phyloP scores from a whole-genome alignment of 345 rosid genomes.

The Mercurialis annua region DNA sequence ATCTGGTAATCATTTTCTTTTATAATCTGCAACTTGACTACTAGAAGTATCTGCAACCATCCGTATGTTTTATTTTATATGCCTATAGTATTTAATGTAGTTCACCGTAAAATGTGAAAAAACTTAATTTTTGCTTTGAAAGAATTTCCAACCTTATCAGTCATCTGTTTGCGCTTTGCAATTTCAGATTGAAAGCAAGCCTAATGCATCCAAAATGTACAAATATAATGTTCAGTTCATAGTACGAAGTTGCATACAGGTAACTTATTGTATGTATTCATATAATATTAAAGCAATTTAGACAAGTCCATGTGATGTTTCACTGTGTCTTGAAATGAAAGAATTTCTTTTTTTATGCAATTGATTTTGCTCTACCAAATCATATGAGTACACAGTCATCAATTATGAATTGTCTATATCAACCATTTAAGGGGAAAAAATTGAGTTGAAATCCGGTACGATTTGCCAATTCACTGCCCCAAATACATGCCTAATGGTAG shows the following conservation, averaged over 20 bases:
- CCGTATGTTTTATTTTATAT: not conserved
- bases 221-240: too few species aligned
- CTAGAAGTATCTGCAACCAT: not conserved
- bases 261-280: too few species aligned
- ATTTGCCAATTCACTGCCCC: not conserved
- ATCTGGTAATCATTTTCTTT: too few species aligned
- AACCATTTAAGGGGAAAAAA: not conserved
- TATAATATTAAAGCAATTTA: not conserved
- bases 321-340: not conserved
- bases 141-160: not conserved
- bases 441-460: not conserved
- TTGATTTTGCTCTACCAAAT: not conserved
- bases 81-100: too few species aligned
- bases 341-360: too few species aligned
- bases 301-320: not conserved
- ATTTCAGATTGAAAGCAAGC: too few species aligned
- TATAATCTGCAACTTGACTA: not conserved
- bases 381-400: not conserved
- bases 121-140: not conserved
- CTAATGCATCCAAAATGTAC: too few species aligned
- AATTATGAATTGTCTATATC: not conserved
- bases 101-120: not conserved
- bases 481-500: not conserved
- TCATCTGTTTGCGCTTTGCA: not conserved
- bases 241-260: too few species aligned